Evolutionary conservation across 768 basidiomycete species (phyloP).

Genomic region (Pleurotus giganteus): DNA sequence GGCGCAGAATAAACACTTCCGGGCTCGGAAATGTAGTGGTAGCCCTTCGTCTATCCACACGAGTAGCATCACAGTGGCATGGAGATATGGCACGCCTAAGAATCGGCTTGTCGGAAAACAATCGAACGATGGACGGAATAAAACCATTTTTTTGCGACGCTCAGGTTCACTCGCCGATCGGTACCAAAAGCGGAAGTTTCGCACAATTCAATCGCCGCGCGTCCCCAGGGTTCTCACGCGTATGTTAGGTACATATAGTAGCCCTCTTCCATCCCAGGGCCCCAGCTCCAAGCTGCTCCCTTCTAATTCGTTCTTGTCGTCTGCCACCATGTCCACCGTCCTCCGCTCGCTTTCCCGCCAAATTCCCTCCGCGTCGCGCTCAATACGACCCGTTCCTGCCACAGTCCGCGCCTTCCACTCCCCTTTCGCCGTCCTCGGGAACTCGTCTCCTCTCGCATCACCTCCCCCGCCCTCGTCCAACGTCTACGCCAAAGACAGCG

Average conservation of each 20-base stretch:
- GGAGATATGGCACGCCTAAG: too few species aligned
- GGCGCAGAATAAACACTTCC: not conserved
- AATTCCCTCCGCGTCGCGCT: constrained; percentile 19
- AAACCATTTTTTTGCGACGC: constrained; percentile 4
- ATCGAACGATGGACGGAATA: constrained; percentile 10
- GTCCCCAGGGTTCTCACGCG: constrained; percentile 4
- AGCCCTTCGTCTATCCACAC: too few species aligned
- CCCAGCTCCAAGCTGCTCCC: constrained; percentile 11
- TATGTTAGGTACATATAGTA: constrained; percentile 16
- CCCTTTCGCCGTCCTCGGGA: constrained; percentile 54
- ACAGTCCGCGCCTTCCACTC: constrained; percentile 58
- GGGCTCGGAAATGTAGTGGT: not conserved
- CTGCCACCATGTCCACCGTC: constrained; percentile 26
- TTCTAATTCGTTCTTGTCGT: constrained; percentile 3
- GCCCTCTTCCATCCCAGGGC: not conserved
- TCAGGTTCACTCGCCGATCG: not conserved
- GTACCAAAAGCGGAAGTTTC: constrained; percentile 3
- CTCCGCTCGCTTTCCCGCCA: constrained; percentile 24
- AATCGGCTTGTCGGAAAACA: not conserved
- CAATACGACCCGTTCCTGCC: constrained; percentile 15
- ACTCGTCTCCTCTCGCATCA: constrained; percentile 33
- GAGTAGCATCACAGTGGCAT: too few species aligned
- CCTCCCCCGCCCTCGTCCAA: constrained; percentile 30
- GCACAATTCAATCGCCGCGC: constrained; percentile 1
- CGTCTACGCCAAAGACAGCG: constrained; percentile 63